Base-by-base conservation (phyloP, 768 basidiomycete species). In the Naematelia aurantialba region DNA sequence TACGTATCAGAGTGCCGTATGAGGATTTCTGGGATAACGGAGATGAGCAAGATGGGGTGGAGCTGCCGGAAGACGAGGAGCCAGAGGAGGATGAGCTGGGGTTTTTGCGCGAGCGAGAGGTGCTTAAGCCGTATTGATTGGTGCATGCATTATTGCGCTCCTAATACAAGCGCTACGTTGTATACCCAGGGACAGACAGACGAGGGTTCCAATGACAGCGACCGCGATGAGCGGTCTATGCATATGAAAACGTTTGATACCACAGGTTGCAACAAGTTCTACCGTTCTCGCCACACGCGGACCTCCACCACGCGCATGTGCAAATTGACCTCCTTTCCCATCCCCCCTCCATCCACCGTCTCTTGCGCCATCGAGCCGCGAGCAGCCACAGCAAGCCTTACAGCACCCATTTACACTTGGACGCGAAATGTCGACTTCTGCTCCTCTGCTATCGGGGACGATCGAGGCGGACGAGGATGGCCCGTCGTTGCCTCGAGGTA, bases 381-480 rank as follows among this genome's bases (percentile, higher is more conserved):
- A 39, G 34, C 17, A 39, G 34, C 34, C 17, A 39, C 17, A 8
- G 34, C 17, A 17, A 39, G 8, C 17, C 34, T 17, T 8, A 17
- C 34, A 39, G 8, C 17, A 8, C 34, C 8, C 34, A 17, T 8
- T 39, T 39, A 8, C 17, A 8, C 17, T 39, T 39, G 8, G 34
- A 39, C 34, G 8, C 19, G 5, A 47, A 24, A 74, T 74, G 73
- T 42, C 72, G 21, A 59, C 68, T 3, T 72, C 85, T 27, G 65
- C 70, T 17, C 87, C 88, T 21, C 79, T 90, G 51, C 80, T 90
- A 47, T 82, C 87, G 59, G 79, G 72, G 2, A 79, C 88, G 30
- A 94, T 94, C 56, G 91, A 93, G 75, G 85, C 91, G 27, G 91
- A 94, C 76, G 90, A 91, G 13, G 75, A 76, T 30, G 39, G 39